Evolutionary conservation across 352 stramenopile genomes (phyloP), one percentile per base, ranked within the genome.

Genomic region (Aphanomyces cochlioides): DNA sequence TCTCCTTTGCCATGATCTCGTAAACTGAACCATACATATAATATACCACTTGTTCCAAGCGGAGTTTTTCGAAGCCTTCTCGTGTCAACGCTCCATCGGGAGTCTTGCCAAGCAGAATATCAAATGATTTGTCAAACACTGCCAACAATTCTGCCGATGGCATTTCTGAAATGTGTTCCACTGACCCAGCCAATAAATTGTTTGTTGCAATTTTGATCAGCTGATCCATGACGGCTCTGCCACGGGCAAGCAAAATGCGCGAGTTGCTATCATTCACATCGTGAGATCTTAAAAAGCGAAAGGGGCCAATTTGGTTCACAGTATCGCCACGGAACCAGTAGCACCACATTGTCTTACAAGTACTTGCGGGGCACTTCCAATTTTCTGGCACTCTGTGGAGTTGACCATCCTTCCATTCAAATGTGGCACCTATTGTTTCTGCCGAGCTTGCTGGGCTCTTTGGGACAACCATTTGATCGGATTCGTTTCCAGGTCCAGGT

Each of bases 301-400:
- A 61, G 28, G 54, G 54, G 5, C 54, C 54, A 37, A 61, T 61
- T n/a, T 61, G 54, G 34, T 61, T 61, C 6, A 61, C 54, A 19
- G 21, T 37, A 37, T 61, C 54, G 6, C 54, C 54, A n/a, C 54
- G 54, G n/a, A 61, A 61, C 54, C 54, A 61, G 54, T 61, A 61
- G 54, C 54, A 61, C 54, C 54, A 61, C 54, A 61, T 61, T 10
- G 54, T 61, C 34, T 61, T 61, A 37, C 54, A 61, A 28, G 54
- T 61, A 37, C 54, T 61, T 10, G 54, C 54, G n/a, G 54, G 54
- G n/a, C 54, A 61, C 54, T n/a, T 28, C 54, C 54, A 61, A 39
- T 61, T 61, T 37, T 61, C 54, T 28, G 54, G 54, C 19, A 37
- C 54, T 28, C 54, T 28, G 17, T 37, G 54, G 10, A 17, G n/a